Conservation (phyloP, 1,284 basidiomycete genomes). For the Moesziomyces globuligerus region DNA sequence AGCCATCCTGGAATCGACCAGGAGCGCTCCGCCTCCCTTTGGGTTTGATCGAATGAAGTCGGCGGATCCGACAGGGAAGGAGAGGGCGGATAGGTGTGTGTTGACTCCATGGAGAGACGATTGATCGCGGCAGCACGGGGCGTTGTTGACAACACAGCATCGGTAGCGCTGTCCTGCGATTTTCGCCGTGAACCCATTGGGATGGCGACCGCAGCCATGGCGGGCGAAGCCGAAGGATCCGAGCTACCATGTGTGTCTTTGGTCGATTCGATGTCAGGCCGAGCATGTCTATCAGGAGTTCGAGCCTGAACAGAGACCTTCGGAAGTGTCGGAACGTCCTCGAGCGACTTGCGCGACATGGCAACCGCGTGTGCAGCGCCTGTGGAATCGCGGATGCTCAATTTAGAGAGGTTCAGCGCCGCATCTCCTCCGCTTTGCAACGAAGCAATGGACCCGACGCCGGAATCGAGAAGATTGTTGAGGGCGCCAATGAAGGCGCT, state of each 20-base stretch:
- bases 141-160: constrained; percentile 26
- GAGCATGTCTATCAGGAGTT: neutral
- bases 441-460: constrained; percentile 9
- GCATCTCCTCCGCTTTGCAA: constrained; percentile 21
- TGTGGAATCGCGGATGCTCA: constrained; percentile 45
- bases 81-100: constrained; percentile 45
- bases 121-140: constrained; percentile 31
- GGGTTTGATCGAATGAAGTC: constrained; percentile 31
- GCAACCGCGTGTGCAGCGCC: constrained; percentile 12
- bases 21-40: constrained; percentile 43
- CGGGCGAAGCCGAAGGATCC: neutral
- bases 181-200: constrained; percentile 12
- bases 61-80: constrained; percentile 33
- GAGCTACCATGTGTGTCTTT: too few species aligned
- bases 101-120: constrained; percentile 34
- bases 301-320: constrained; percentile 10
- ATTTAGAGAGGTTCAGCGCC: constrained; percentile 21
- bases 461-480: constrained; percentile 14
- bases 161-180: constrained; percentile 18
- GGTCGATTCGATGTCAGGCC: neutral
- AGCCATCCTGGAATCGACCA: constrained; percentile 49
- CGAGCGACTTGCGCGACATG: constrained; percentile 22
- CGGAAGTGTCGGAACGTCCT: constrained; percentile 27
- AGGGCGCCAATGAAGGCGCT: constrained; percentile 29
- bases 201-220: constrained; percentile 15